phyloP scores from a whole-genome alignment of 495 filamentous ascomycete species.

The Podospora comata region DNA sequence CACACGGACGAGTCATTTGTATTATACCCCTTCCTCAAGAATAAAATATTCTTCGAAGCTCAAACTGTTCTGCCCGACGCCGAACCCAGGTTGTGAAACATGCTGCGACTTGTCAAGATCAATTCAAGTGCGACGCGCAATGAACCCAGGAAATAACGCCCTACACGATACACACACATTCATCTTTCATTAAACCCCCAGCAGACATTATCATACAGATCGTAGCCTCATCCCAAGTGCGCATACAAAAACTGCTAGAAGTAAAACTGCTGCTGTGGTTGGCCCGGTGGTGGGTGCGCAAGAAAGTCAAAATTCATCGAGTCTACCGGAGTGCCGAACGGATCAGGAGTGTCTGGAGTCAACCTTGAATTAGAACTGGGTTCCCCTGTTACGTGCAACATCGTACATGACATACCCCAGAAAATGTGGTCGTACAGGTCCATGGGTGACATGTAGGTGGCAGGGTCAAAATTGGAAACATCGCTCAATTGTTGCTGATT shows the following conservation, averaged over 20 bases:
- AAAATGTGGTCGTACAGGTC: slow-evolving; percentile 59
- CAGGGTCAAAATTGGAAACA: slow-evolving; percentile 42
- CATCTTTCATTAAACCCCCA: too few species aligned
- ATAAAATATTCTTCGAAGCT: background rate
- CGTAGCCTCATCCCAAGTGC: background rate
- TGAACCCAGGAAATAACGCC: too few species aligned
- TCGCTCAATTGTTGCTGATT: slow-evolving; percentile 37
- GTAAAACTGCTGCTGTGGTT: slow-evolving; percentile 49
- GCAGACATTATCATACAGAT: background rate
- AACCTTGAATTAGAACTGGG: too few species aligned
- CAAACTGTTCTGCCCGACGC: background rate
- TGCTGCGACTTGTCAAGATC: too few species aligned
- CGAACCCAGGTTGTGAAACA: too few species aligned
- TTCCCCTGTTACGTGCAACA: too few species aligned
- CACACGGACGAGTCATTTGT: background rate
- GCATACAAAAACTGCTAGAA: slow-evolving; percentile 27
- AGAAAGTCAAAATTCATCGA: slow-evolving; percentile 52
- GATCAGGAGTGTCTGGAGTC: slow-evolving; percentile 45
- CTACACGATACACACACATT: too few species aligned
- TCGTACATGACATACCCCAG: slow-evolving; percentile 45
- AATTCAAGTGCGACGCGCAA: too few species aligned
- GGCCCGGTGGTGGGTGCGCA: slow-evolving; percentile 47
- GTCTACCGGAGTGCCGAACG: slow-evolving; percentile 47
- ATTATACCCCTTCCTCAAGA: background rate
- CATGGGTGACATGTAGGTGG: slow-evolving; percentile 52